Conservation (phyloP, 177 flowering plant species). For the Telopea speciosissima region DNA sequence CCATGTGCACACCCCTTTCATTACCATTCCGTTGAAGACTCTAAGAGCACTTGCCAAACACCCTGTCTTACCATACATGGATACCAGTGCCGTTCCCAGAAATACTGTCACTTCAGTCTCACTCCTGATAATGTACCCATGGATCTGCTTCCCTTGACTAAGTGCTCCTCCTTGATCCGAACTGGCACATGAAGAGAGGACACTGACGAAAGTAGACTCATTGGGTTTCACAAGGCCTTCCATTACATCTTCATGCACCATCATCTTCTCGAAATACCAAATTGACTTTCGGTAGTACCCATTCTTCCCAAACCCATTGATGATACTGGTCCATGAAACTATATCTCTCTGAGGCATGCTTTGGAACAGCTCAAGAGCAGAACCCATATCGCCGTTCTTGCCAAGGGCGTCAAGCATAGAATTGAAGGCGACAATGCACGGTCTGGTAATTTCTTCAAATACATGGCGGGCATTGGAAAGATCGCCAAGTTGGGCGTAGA, state of each 20-base stretch:
- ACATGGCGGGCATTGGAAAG: conserved; percentile 33
- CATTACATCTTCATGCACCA: conserved; percentile 30
- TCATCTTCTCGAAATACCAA: conserved; percentile 44
- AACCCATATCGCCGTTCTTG: conserved; percentile 49
- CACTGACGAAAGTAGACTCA: conserved; percentile 73
- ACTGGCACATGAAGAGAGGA: conserved; percentile 54
- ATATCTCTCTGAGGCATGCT: conserved; percentile 49
- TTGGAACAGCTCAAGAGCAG: conserved; percentile 42
- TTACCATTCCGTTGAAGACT: conserved; percentile 37
- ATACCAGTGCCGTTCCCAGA: conserved; percentile 52
- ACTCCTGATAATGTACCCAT: conserved; percentile 48
- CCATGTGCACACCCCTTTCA: conserved; percentile 57
- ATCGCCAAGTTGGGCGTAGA: conserved; percentile 36
- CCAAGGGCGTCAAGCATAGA: conserved; percentile 58
- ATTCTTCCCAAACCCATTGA: conserved; percentile 53
- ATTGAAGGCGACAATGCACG: conserved; percentile 51
- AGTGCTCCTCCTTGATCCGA: conserved; percentile 30
- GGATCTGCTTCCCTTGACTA: conserved; percentile 54
- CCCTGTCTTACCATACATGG: conserved; percentile 62
- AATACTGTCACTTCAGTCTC: conserved; percentile 31
- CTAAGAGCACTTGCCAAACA: conserved; percentile 29
- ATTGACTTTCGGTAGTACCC: conserved; percentile 39
- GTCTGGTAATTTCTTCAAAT: conserved; percentile 55
- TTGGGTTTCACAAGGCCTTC: conserved; percentile 34
- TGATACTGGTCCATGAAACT: conserved; percentile 67